phyloP scores from a whole-genome alignment of 2,329 filamentous ascomycete species.

The Ascochyta pisi region DNA sequence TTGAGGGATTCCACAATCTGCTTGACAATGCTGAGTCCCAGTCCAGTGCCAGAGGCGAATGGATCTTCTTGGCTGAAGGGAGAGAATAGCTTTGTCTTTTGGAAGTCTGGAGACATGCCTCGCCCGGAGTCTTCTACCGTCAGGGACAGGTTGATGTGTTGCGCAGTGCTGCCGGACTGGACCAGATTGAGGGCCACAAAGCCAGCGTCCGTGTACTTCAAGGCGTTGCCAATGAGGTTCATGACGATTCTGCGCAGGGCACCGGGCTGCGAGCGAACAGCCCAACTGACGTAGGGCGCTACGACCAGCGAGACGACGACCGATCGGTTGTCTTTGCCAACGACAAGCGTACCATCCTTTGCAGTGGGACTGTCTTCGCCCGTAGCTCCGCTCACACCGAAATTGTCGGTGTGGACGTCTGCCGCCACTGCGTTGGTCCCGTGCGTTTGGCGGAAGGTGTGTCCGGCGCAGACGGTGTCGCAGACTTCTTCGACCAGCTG shows the following conservation, averaged over 20 bases:
- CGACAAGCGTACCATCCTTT: slow-evolving; percentile 8
- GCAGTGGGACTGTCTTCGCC: slow-evolving; percentile 16
- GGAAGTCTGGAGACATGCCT: slow-evolving; percentile 46
- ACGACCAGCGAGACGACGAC: slow-evolving; percentile 42
- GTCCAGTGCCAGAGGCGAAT: slow-evolving; percentile 41
- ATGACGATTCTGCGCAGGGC: slow-evolving; percentile 44
- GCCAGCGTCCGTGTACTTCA: slow-evolving; percentile 46
- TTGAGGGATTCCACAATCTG: slow-evolving; percentile 44
- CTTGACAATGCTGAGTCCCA: slow-evolving; percentile 47
- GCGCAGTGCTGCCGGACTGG: slow-evolving; percentile 19
- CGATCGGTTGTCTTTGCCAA: slow-evolving; percentile 29
- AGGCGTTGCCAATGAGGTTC: slow-evolving; percentile 46
- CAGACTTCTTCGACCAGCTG: slow-evolving; percentile 59
- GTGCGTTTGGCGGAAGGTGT: slow-evolving; percentile 49
- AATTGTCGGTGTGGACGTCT: slow-evolving; percentile 13
- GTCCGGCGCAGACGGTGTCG: slow-evolving; percentile 61
- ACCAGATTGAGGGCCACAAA: slow-evolving; percentile 38
- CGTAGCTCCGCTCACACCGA: slow-evolving; percentile 21
- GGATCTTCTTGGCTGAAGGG: slow-evolving; percentile 48
- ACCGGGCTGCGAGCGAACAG: slow-evolving; percentile 40
- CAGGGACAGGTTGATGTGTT: slow-evolving; percentile 42
- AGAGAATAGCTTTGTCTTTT: slow-evolving; percentile 39
- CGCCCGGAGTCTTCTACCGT: slow-evolving; percentile 45
- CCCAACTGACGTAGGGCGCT: slow-evolving; percentile 38
- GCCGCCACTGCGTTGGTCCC: slow-evolving; percentile 30